A percentile compares a stretch with the other conserved stretches of the same genome.
Conservation (phyloP, 2,329 filamentous ascomycete species). For the Colletotrichum sp. region DNA sequence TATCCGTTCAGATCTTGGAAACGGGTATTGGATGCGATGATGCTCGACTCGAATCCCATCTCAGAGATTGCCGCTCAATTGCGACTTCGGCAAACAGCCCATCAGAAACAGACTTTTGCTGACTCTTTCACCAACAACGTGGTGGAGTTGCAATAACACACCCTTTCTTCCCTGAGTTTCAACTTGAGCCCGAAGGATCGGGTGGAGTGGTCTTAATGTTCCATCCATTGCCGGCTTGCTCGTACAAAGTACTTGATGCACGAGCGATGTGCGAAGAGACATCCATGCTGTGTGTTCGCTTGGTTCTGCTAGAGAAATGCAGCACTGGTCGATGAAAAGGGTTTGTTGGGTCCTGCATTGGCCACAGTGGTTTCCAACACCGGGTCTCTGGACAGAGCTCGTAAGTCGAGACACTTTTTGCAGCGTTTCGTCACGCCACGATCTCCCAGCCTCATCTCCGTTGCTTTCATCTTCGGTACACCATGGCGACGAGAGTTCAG, state of each 20-base stretch:
- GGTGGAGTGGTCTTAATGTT: background rate
- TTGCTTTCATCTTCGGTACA: background rate
- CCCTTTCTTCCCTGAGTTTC: background rate
- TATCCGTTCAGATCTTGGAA: background rate
- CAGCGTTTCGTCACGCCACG: background rate
- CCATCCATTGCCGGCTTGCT: background rate
- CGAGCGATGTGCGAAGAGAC: background rate
- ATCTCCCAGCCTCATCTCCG: background rate
- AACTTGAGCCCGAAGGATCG: constrained; percentile 5
- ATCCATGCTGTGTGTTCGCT: background rate
- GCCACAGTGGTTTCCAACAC: background rate
- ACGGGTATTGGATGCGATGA: background rate
- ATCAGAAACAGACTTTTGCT: background rate
- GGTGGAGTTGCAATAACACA: background rate
- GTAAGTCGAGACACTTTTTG: background rate
- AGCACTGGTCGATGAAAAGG: background rate
- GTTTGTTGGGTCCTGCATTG: background rate
- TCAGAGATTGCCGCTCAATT: background rate
- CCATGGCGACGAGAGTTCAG: background rate
- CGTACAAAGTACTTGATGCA: background rate
- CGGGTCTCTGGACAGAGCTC: background rate
- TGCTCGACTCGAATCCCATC: background rate
- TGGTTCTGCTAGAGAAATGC: background rate
- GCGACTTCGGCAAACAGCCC: background rate
- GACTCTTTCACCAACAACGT: background rate